Evolutionary conservation across 2,329 filamentous ascomycete species (phyloP), one percentile per base, ranked within the genome.

Genomic region (Septoria linicola): DNA sequence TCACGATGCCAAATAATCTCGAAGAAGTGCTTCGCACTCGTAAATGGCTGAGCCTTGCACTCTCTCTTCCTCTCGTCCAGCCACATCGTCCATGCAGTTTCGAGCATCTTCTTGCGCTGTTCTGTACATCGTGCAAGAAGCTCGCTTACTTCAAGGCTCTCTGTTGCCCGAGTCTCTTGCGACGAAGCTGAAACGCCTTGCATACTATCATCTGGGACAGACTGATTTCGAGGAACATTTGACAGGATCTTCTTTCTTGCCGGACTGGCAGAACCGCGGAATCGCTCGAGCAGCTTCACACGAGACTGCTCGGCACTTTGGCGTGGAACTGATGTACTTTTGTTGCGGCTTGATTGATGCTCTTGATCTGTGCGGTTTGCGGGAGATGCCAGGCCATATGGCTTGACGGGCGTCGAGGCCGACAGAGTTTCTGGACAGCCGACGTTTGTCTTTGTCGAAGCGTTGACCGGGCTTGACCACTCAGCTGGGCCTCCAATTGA

Each of bases 401-500:
- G 32, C 13, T 4, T 35, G 32, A 5, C n/a, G 32, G 11, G 32
- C 6, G 32, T 35, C 13, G 32, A 35, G 16, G 6, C 16, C 4
- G 32, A n/a, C 16, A n/a, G 32, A 6, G 16, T 35, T 17, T n/a
- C 32, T n/a, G 32, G n/a, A n/a, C n/a, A 4, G 16, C 13, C 32
- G 32, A n/a, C 32, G 13, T 13, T 35, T 27, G 10, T 27, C 23
- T 27, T 27, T 5, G 23, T 27, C n/a, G n/a, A n/a, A n/a, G 23
- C 23, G 23, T 27, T 27, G 23, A 27, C 10, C 5, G 23, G 23
- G 10, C 23, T 27, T 27, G 23, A 27, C 27, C 41, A 43, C 8
- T 43, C 41, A 4, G 41, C 41, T 13, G 41, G 41, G 3, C 41
- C 41, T 30, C 41, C 41, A 20, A 43, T 43, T 5, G 23, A 27